A percentile compares a stretch with the other conserved stretches of the same genome.
Conservation (phyloP, 139 green algal genomes). For the Auxenochlorella pyrenoidosa region DNA sequence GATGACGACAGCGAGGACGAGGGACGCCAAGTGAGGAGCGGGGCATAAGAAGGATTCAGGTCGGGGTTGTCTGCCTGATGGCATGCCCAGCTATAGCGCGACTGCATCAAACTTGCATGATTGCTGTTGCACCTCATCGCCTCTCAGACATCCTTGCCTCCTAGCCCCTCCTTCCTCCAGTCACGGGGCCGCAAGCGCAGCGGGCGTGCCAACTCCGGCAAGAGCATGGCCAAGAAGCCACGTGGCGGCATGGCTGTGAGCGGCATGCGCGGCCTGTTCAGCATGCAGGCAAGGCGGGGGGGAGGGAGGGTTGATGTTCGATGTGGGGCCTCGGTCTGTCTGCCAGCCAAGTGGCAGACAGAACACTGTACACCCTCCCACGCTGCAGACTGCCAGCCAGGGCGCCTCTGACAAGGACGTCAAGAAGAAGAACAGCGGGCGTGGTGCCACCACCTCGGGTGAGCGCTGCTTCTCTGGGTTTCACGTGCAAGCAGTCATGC, state of each 20-base stretch:
- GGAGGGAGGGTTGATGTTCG: not conserved
- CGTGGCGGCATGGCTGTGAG: not conserved
- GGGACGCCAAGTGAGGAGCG: not conserved
- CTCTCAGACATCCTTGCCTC: no score
- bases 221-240: conserved; percentile 12
- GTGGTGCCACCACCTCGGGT: not conserved
- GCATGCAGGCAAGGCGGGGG: conserved; percentile 17
- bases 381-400: conserved; percentile 11
- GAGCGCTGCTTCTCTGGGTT: not conserved
- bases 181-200: conserved; percentile 28
- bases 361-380: no score
- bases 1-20: conserved; percentile 6
- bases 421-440: conserved; percentile 11
- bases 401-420: not conserved
- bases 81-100: no score
- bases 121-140: no score
- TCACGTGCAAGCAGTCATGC: no score
- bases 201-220: conserved; percentile 1
- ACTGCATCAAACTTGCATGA: no score
- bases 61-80: not conserved
- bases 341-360: not conserved
- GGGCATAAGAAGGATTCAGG: not conserved
- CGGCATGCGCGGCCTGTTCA: conserved; percentile 16
- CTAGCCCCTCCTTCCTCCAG: not conserved
- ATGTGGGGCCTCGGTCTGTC: no score